Evolutionary conservation across 805 yeast genomes (phyloP).

Genomic region (Ogataea philodendri): DNA sequence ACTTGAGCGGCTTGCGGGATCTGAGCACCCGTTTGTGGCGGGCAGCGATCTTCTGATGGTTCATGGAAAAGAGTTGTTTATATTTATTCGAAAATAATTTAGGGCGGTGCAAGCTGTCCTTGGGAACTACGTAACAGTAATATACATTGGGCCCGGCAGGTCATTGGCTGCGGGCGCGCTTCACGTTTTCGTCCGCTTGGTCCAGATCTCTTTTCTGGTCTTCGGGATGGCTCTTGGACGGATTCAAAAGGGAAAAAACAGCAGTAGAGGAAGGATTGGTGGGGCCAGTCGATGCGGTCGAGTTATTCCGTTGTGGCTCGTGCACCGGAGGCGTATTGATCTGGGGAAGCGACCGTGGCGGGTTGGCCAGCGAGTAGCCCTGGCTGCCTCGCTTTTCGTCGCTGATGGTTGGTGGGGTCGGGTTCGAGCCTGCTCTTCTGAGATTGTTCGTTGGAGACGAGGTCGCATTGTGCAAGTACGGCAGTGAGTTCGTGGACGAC

Average conservation of each 20-base stretch:
- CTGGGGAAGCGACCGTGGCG: constrained; percentile 29
- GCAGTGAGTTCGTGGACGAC: constrained; percentile 17
- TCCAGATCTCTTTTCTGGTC: constrained; percentile 8
- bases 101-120: too few relatives aligned
- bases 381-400: constrained; percentile 22
- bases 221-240: constrained; percentile 11
- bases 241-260: constrained; percentile 26
- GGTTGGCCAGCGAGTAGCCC: constrained; percentile 26
- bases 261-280: constrained; percentile 15
- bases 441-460: constrained; percentile 4
- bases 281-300: constrained; percentile 1
- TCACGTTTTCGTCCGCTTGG: constrained; percentile 5
- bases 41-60: constrained; percentile 18
- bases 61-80: constrained; percentile 4
- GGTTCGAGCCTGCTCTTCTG: constrained; percentile 13
- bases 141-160: too few relatives aligned
- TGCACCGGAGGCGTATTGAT: constrained; percentile 9
- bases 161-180: constrained; percentile 8
- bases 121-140: too few relatives aligned
- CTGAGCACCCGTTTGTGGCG: constrained; percentile 16
- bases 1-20: constrained; percentile 4
- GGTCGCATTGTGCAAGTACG: constrained; percentile 4
- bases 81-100: too few relatives aligned
- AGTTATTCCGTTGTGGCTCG: constrained; percentile 9
- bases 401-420: constrained; percentile 17